These are phyloP conservation scores for Pyropia haitanensis DNA, from an alignment of 23 red algal species.

Conservation along the genomic window DNA sequence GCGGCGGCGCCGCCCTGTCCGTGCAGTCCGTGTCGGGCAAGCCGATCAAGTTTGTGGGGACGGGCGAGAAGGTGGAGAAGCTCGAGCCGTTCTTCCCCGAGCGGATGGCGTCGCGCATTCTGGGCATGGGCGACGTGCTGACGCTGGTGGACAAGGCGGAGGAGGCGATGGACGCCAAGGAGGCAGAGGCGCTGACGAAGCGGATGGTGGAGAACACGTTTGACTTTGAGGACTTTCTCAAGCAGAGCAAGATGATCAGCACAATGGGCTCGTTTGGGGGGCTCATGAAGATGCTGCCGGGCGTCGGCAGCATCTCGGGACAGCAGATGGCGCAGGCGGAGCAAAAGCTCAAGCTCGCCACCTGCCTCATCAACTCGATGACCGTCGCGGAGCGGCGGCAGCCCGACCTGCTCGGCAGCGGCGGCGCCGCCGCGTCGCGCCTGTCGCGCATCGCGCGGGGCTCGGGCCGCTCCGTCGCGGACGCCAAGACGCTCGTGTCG, in stretches of 20 bases:
- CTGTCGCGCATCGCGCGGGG: constrained; percentile 67
- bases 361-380: constrained; percentile 94
- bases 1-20: constrained; percentile 92
- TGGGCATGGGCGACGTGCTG: constrained; percentile 98
- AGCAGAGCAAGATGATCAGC: constrained; percentile 80
- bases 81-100: constrained; percentile 94
- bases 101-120: constrained; percentile 83
- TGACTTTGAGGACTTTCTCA: constrained; percentile 93
- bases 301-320: constrained; percentile 43
- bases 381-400: constrained; percentile 69
- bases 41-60: constrained; percentile 81
- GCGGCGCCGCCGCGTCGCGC: constrained; percentile 35
- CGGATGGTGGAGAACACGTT: constrained; percentile 96
- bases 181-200: constrained; percentile 77
- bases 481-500: constrained; percentile 51
- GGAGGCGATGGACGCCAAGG: constrained; percentile 74
- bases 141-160: constrained; percentile 91
- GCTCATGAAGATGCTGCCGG: constrained; percentile 93
- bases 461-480: constrained; percentile 50
- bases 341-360: constrained; percentile 69
- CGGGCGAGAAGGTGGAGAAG: constrained; percentile 82
- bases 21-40: constrained; percentile 65
- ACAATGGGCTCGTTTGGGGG: constrained; percentile 81
- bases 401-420: constrained; percentile 74
- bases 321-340: constrained; percentile 59